Evolutionary conservation across 257 asterid genomes (phyloP), one percentile per base, ranked within the genome.

Genomic region (Salvia hispanica): DNA sequence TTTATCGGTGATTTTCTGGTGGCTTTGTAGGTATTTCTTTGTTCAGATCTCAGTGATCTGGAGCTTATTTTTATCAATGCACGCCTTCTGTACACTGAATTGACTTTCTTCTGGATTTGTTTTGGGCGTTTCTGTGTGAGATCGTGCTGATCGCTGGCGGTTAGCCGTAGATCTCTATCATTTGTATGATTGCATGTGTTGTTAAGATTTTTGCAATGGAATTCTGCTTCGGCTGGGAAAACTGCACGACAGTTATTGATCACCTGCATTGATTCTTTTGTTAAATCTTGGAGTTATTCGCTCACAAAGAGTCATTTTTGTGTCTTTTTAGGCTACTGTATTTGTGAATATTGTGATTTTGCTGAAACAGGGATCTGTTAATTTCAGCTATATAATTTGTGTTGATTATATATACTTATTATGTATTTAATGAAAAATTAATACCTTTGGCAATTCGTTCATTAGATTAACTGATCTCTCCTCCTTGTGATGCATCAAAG

Each of bases 21-120:
- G 73, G 34, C 69, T 66, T 78, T 44, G 25, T 13, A 72, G 81
- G 86, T 83, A 62, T 48, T 28, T 7, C 47, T 63, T 52, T 58
- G 46, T 63, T 21, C 80, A 78, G 88, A 83, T 80, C 86, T 78
- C 57, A 72, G 53, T 80, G 62, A 4, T 28, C 59, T 69, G 37
- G 58, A 77, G 77, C 69, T 67, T 21, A 66, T 62, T 56, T 67
- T 21, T 51, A 12, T 66, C 33, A 55, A 71, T 68, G 79, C 74
- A 62, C 69, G 83, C 43, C 64, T 60, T 58, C 67, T 53, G 74
- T 66, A 16, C 1, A 46, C 40, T 64, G 62, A 67, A 46, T 71
- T 71, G 47, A 45, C 76, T 21, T 31, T 4, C 25, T 28, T 21
- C 25, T 64, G 62, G 44, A 66, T 75, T 52, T n/a, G 62, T 48